Base-by-base conservation (phyloP, 495 filamentous ascomycete genomes). In the Trichoderma virens region DNA sequence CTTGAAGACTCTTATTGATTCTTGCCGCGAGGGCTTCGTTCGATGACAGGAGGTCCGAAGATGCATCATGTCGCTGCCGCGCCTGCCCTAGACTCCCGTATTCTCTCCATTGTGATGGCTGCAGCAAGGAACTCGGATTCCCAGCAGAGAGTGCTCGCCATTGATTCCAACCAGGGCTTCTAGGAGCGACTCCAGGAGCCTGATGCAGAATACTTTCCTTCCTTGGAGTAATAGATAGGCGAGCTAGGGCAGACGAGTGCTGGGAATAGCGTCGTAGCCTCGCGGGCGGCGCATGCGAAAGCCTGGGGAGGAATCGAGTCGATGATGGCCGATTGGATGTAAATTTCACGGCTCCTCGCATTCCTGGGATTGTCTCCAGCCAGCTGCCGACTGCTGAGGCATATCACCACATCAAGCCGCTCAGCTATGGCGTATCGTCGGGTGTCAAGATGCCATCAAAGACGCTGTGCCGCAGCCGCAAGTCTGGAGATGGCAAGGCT, bases 11-110 rank as follows among this genome's bases (percentile, higher is more conserved):
- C 18, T 34, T 39, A 11, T 9, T 25, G 31, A 39, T 39, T 39
- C 28, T 38, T 38, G 59, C 31, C 30, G 31, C 59, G 1, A 30
- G 51, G 23, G 51, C 23, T 56, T 56, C 51, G 27, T 27, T 30
- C 27, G 51, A 56, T n/a, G 51, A 5, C 1, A 56, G 25, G 7
- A 56, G 23, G 3, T 3, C 51, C 11, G 20, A 18, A 5, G 51
- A 27, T 56, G 25, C 51, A 30, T 56, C 51, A 30, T 27, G 25
- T 56, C 59, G 59, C 28, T 23, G 59, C 59, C 59, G 7, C 31
- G 8, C n/a, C 59, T 61, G 59, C 59, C 59, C 59, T 61, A 61
- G 59, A 11, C 59, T 38, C 31, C 59, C 59, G 51, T 56, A 56
- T 28, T 30, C 16, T 30, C 51, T 56, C 51, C 51, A 56, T 56